phyloP scores from a whole-genome alignment of 2,329 filamentous ascomycete genomes.

The Fusarium vanettenii region DNA sequence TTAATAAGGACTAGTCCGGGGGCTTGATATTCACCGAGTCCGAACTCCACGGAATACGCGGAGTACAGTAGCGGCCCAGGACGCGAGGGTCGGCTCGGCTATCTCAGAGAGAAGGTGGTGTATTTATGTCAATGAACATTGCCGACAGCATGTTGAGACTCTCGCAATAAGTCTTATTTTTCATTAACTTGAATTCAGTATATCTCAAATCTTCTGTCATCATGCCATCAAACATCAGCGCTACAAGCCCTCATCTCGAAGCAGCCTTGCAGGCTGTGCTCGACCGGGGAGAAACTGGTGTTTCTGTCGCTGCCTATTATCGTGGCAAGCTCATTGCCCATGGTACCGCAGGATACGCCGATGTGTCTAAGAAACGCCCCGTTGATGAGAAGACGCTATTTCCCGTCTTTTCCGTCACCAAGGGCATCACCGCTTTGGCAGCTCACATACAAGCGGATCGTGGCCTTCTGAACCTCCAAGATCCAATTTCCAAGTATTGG shows the following conservation, averaged over 20 bases:
- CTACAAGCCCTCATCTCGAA: neutral
- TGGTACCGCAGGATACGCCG: neutral
- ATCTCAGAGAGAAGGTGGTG: neutral
- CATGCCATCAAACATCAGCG: neutral
- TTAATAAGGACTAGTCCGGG: neutral
- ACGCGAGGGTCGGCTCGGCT: neutral
- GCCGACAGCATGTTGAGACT: neutral
- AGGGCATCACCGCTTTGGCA: constrained; percentile 25
- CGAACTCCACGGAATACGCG: neutral
- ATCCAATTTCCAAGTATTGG: constrained; percentile 24
- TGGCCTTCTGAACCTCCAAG: neutral
- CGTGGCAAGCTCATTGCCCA: constrained; percentile 2
- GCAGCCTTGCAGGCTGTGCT: neutral
- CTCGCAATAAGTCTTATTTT: neutral
- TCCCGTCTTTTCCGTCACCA: constrained; percentile 24
- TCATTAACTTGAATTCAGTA: neutral
- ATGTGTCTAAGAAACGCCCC: neutral
- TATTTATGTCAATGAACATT: neutral
- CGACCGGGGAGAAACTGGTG: neutral
- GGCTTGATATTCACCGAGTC: neutral
- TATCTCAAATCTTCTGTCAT: neutral
- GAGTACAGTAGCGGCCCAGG: neutral
- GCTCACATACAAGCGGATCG: constrained; percentile 22
- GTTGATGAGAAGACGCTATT: constrained; percentile 4
- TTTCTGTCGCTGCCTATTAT: neutral